These are phyloP conservation scores for Zygosaccharomyces pseudobailii DNA, from an alignment of 1,139 yeast genomes.

Conservation along the genomic window DNA sequence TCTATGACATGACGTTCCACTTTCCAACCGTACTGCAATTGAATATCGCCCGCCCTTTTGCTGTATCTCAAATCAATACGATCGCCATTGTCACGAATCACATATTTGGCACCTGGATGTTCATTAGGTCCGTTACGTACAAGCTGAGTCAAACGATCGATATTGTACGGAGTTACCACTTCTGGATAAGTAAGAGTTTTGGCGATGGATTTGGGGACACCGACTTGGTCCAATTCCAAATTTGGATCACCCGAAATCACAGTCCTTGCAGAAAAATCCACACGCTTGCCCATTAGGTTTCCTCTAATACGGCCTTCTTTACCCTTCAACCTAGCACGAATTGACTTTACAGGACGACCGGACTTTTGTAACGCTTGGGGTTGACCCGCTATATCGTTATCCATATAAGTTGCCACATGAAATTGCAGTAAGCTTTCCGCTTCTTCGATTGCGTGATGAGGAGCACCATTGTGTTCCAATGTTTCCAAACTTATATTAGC, in stretches of 20 bases:
- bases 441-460: conserved; percentile 95
- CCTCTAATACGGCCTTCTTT: conserved; percentile 99
- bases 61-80: conserved; percentile 95
- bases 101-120: conserved; percentile 99
- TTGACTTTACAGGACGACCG: conserved; percentile 97
- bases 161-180: conserved; percentile 94
- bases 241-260: conserved; percentile 99
- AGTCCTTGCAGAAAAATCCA: conserved; percentile 97
- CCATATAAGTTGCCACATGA: conserved; percentile 99
- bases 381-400: conserved; percentile 99
- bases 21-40: conserved; percentile 97
- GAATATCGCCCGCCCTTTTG: conserved; percentile 97
- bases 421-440: conserved; percentile 93
- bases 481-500: conserved; percentile 96
- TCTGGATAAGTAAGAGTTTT: conserved; percentile 95
- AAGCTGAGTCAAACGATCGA: conserved; percentile 83
- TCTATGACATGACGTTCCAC: conserved; percentile 98
- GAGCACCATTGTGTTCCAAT: conserved; percentile 96
- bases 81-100: conserved; percentile 96
- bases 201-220: conserved; percentile 96
- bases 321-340: conserved; percentile 98
- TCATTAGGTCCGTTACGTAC: conserved; percentile 98
- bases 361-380: conserved; percentile 98
- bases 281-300: conserved; percentile 99
- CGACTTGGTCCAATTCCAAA: conserved; percentile 94